phyloP scores from a whole-genome alignment of 2,329 filamentous ascomycete species.

The Fusarium denticulatum region DNA sequence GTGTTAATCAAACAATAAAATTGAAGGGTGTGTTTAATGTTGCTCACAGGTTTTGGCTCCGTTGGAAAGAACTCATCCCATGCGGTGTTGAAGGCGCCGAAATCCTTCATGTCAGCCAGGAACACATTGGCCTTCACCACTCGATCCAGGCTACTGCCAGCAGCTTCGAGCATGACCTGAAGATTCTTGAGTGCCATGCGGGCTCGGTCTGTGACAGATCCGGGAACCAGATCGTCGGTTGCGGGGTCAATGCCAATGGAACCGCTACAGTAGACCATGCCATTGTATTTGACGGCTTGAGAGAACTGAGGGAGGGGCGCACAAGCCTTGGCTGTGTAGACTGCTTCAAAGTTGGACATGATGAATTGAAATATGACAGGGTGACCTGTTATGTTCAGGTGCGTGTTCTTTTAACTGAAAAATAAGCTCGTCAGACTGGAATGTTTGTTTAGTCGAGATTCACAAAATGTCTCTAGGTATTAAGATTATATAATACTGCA shows the following conservation, averaged over 20 bases:
- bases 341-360: background rate
- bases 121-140: constrained; percentile 15
- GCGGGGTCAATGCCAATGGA: background rate
- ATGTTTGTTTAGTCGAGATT: background rate
- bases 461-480: rapidly evolving
- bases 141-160: background rate
- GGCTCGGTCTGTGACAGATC: background rate
- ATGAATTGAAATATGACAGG: rapidly evolving
- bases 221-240: background rate
- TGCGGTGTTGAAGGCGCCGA: background rate
- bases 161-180: background rate
- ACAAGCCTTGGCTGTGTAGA: background rate
- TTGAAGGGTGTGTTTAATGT: rapidly evolving
- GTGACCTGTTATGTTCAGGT: too few species aligned
- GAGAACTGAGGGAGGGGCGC: background rate
- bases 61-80: constrained; percentile 5
- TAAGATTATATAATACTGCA: background rate
- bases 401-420: too few species aligned
- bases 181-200: background rate
- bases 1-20: background rate
- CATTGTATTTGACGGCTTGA: background rate
- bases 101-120: constrained; percentile 2
- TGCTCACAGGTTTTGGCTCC: background rate
- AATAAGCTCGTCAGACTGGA: rapidly evolving
- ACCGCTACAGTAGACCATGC: constrained; percentile 1